Evolutionary conservation across 2,329 filamentous ascomycete genomes (phyloP), one percentile per base, ranked within the genome.

Genomic region (Aureobasidium leucospermi): DNA sequence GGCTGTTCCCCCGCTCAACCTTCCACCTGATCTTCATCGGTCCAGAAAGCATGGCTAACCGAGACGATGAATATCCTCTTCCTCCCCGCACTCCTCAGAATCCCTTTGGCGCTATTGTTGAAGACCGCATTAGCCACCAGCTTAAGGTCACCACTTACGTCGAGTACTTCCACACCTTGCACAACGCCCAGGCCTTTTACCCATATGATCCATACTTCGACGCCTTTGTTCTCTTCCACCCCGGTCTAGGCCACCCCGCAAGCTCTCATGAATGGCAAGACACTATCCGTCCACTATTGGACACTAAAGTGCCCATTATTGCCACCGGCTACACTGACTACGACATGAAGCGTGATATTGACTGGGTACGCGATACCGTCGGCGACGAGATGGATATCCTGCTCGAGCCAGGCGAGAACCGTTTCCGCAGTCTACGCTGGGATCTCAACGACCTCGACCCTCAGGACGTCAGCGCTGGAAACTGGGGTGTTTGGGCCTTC

Each of bases 191-290:
- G 49, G 83, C 92, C 70, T 99, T 97, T 76, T 85, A 89, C 60
- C 94, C 95, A 0, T 96, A 95, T 71, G 94, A 99, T 71, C 94
- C 94, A 0, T 99, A 99, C 77, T 96, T 99, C 73, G 94, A 99
- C 78, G 94, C 89, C 74, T 96, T 99, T 70, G 86, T 99, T 68
- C 82, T 96, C 55, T 99, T 97, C 80, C 95, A 99, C 70, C 95
- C 95, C 0, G 95, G 95, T 8, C 82, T 99, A 16, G 95, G 94
- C 11, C 94, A 99, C 73, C 92, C 95, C 0, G 90, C 92, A 13
- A 93, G 88, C 69, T 89, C 89, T 56, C 89, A 96, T 68, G 94
- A 99, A 73, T 99, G 95, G 94, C 83, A 88, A 61, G 86, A 93
- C 67, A 97, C 94, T 0, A 75, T 99, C 7, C 94, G 94, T 2